These are phyloP conservation scores for Penicillium cosmopolitanum DNA, from an alignment of 495 filamentous ascomycete genomes.

Conservation along the genomic window DNA sequence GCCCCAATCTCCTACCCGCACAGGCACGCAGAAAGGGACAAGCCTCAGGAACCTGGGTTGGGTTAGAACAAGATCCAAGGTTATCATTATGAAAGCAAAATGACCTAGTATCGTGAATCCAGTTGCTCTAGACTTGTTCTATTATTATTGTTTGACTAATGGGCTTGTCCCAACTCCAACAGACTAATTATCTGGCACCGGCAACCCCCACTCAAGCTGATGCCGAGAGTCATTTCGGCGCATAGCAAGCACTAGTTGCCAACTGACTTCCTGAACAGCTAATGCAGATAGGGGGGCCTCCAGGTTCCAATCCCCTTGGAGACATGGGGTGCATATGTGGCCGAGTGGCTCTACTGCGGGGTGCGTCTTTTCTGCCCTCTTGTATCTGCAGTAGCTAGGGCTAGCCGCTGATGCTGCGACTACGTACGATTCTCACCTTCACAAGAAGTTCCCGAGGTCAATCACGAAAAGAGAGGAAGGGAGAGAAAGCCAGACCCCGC, in stretches of 20 bases:
- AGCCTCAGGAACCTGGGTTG: neutral
- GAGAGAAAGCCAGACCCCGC: slow-evolving; percentile 8
- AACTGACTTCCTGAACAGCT: neutral
- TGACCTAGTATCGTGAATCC: neutral
- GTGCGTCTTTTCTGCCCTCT: slow-evolving; percentile 25
- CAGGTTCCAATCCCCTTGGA: slow-evolving; percentile 5
- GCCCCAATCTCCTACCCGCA: slow-evolving; percentile 24
- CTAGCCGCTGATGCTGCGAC: neutral
- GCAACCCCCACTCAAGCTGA: slow-evolving; percentile 1
- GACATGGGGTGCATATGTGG: slow-evolving; percentile 12
- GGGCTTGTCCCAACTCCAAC: neutral
- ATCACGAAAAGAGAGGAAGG: no score
- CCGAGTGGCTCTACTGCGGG: slow-evolving; percentile 25
- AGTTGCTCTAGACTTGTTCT: neutral
- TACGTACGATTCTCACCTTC: slow-evolving; percentile 3
- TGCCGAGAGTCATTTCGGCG: slow-evolving; percentile 10
- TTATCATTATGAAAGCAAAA: neutral
- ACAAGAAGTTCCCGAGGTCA: neutral
- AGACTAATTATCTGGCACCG: neutral
- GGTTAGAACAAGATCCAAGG: neutral
- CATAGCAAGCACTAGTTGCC: neutral
- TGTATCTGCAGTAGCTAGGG: neutral
- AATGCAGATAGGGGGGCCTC: neutral
- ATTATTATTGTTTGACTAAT: neutral
- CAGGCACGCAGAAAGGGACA: slow-evolving; percentile 14